Evolutionary conservation across 1,284 basidiomycete species (phyloP).

Genomic region (Leccinum solheimii): DNA sequence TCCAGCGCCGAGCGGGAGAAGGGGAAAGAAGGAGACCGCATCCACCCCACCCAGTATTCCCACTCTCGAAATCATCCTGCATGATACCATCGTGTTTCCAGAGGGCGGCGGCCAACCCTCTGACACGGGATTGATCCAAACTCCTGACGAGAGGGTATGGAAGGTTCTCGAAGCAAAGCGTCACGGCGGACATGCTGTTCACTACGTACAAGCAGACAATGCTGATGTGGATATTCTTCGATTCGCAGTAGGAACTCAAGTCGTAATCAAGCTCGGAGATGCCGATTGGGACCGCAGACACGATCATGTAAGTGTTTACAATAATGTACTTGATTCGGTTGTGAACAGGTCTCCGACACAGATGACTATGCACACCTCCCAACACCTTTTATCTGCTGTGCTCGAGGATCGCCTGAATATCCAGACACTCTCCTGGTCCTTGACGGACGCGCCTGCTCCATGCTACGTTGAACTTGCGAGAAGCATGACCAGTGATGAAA

Average conservation of each 20-base stretch:
- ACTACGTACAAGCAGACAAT: constrained; percentile 61
- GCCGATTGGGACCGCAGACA: constrained; percentile 69
- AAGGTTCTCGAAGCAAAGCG: constrained; percentile 72
- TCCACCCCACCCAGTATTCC: constrained; percentile 47
- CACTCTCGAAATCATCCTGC: constrained; percentile 64
- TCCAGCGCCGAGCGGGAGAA: constrained; percentile 44
- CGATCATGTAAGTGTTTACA: constrained; percentile 66
- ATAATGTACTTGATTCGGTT: background rate
- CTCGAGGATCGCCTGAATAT: constrained; percentile 33
- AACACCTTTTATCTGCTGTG: constrained; percentile 82
- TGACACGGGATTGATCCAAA: constrained; percentile 67
- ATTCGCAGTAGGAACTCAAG: constrained; percentile 53
- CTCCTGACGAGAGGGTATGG: constrained; percentile 47
- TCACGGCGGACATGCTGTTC: constrained; percentile 74
- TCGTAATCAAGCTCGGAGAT: constrained; percentile 58
- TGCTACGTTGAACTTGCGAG: constrained; percentile 81
- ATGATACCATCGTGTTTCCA: constrained; percentile 87
- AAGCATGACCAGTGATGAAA: constrained; percentile 65
- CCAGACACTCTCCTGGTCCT: too few relatives aligned
- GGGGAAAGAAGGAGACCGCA: constrained; percentile 42
- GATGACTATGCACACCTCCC: constrained; percentile 84
- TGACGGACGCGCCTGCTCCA: constrained; percentile 47
- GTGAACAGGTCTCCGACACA: constrained; percentile 29
- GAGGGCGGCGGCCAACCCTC: constrained; percentile 88
- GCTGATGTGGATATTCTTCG: constrained; percentile 44